Conservation (phyloP, 495 filamentous ascomycete genomes). For the Choiromyces venosus region DNA sequence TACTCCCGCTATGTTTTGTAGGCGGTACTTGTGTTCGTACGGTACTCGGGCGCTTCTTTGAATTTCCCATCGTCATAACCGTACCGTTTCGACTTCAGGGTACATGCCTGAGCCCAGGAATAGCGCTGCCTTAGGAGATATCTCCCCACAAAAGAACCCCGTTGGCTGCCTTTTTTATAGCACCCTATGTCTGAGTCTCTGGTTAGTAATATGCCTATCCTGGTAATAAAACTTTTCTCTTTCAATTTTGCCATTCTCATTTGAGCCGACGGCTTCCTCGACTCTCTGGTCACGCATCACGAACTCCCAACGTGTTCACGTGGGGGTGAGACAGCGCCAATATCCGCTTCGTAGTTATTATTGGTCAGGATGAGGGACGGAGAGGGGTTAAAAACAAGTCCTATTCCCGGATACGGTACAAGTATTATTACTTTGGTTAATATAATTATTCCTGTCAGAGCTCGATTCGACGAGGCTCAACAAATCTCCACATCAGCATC, state of each 20-base stretch:
- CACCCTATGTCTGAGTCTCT: background rate
- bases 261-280: too few species aligned
- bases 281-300: background rate
- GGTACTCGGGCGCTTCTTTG: background rate
- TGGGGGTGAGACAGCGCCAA: constrained; percentile 15
- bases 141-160: background rate
- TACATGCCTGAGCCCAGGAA: background rate
- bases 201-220: background rate
- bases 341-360: background rate
- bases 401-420: background rate
- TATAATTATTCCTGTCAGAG: background rate
- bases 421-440: background rate
- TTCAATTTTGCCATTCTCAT: too few species aligned
- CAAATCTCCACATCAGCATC: background rate
- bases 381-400: background rate
- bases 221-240: background rate
- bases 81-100: background rate
- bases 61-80: background rate
- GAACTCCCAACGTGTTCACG: constrained; percentile 12
- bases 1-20: too few species aligned
- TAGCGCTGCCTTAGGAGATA: background rate
- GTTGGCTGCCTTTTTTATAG: too few species aligned
- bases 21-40: background rate
- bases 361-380: background rate
- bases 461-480: background rate